Conservation (phyloP, 2,329 filamentous ascomycete species). For the Cercospora sojina region DNA sequence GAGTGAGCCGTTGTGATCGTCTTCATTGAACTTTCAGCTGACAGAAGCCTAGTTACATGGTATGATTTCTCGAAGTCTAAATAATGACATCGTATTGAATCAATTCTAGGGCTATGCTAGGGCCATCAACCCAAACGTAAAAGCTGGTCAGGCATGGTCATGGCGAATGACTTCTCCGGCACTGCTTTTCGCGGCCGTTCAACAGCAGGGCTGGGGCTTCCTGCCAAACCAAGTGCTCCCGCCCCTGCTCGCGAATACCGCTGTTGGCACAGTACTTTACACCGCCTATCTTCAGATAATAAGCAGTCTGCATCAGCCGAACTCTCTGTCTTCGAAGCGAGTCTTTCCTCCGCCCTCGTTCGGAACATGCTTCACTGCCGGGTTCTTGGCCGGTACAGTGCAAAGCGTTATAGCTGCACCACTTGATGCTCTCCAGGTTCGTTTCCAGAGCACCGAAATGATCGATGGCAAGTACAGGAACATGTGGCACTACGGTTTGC, state of each 20-base stretch:
- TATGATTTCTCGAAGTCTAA: slow-evolving; percentile 31
- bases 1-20: slow-evolving; percentile 61
- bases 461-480: slow-evolving; percentile 61
- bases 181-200: slow-evolving; percentile 65
- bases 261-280: slow-evolving; percentile 72
- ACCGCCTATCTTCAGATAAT: slow-evolving; percentile 72
- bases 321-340: slow-evolving; percentile 58
- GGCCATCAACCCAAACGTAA: slow-evolving; percentile 59
- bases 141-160: slow-evolving; percentile 54
- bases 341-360: slow-evolving; percentile 69
- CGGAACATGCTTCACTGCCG: slow-evolving; percentile 65
- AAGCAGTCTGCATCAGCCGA: slow-evolving; percentile 64
- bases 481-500: slow-evolving; percentile 66
- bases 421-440: slow-evolving; percentile 71
- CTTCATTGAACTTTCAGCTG: slow-evolving; percentile 4
- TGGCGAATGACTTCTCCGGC: slow-evolving; percentile 68
- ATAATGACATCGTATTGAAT: not conserved
- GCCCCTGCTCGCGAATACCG: slow-evolving; percentile 71
- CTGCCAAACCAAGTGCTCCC: slow-evolving; percentile 75
- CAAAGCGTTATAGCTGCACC: slow-evolving; percentile 73
- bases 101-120: slow-evolving; percentile 57
- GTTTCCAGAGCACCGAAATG: slow-evolving; percentile 65
- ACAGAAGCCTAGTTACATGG: slow-evolving; percentile 49
- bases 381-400: slow-evolving; percentile 65
- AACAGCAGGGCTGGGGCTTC: slow-evolving; percentile 69